phyloP scores from a whole-genome alignment of 2,329 filamentous ascomycete species.

The Cordyceps fumosorosea region DNA sequence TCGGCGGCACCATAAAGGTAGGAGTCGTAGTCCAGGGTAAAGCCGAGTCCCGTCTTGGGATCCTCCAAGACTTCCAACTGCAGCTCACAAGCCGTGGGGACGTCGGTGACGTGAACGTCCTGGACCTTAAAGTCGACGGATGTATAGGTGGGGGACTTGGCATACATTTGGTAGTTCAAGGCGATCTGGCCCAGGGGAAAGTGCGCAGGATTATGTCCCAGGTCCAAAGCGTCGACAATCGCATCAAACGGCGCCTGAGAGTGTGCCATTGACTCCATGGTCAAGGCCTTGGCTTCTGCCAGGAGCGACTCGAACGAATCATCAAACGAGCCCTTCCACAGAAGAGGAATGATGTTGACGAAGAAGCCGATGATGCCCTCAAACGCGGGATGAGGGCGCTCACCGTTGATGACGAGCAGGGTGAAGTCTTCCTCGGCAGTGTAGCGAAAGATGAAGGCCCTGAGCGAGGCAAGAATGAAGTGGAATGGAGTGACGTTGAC shows the following conservation, averaged over 20 bases:
- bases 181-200: background rate
- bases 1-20: background rate
- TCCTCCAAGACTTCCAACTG: slow-evolving; percentile 6
- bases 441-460: background rate
- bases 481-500: background rate
- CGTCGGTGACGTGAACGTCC: slow-evolving; percentile 3
- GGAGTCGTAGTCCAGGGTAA: background rate
- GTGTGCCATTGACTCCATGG: slow-evolving; percentile 1
- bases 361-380: slow-evolving; percentile 4
- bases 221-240: background rate
- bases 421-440: slow-evolving; percentile 2
- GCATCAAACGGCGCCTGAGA: slow-evolving; percentile 1
- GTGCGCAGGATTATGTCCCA: background rate
- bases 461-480: background rate
- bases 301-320: background rate
- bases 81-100: background rate
- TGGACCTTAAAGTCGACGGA: background rate
- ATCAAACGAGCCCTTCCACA: background rate
- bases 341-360: background rate
- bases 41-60: slow-evolving; percentile 2
- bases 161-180: slow-evolving; percentile 3
- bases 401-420: background rate
- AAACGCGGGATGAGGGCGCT: background rate
- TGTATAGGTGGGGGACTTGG: background rate
- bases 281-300: background rate